Percentiles rank a stretch among this genome's conserved stretches.
These are phyloP conservation scores for Hortaea werneckii DNA, from an alignment of 2,329 filamentous ascomycete genomes.

Conservation along the genomic window DNA sequence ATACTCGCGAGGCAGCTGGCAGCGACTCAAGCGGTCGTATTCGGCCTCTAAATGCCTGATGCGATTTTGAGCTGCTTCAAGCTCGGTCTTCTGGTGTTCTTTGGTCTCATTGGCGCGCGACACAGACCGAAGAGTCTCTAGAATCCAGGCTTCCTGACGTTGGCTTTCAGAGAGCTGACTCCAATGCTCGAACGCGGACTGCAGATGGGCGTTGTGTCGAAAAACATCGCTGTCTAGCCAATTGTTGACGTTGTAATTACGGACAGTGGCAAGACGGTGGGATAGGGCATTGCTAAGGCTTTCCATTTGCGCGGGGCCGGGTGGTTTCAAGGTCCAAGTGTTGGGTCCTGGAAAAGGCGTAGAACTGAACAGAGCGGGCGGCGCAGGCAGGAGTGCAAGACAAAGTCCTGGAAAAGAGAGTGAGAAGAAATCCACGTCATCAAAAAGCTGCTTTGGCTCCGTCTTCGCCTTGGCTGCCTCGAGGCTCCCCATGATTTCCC, in stretches of 20 bases:
- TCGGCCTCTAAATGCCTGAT: conserved; percentile 31
- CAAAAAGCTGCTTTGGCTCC: conserved; percentile 41
- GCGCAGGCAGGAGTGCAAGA: conserved; percentile 68
- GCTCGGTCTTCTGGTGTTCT: conserved; percentile 26
- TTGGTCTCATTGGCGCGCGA: conserved; percentile 30
- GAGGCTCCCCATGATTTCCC: conserved; percentile 71
- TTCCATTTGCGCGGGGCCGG: conserved; percentile 62
- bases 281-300: conserved; percentile 41
- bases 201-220: conserved; percentile 62
- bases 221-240: conserved; percentile 52
- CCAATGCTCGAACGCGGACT: conserved; percentile 72
- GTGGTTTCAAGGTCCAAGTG: conserved; percentile 73
- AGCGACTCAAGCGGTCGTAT: conserved; percentile 23
- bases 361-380: conserved; percentile 71
- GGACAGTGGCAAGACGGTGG: conserved; percentile 20
- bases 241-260: conserved; percentile 8
- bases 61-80: conserved; percentile 32
- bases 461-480: conserved; percentile 64
- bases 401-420: conserved; percentile 80
- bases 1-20: conserved; percentile 25
- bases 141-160: conserved; percentile 34
- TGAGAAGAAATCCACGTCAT: conserved; percentile 68
- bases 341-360: conserved; percentile 67
- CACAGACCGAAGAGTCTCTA: conserved; percentile 38
- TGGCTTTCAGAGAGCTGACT: conserved; percentile 46